Evolutionary conservation across 305 asterid species (phyloP).

Genomic region (Rubia peregrina): DNA sequence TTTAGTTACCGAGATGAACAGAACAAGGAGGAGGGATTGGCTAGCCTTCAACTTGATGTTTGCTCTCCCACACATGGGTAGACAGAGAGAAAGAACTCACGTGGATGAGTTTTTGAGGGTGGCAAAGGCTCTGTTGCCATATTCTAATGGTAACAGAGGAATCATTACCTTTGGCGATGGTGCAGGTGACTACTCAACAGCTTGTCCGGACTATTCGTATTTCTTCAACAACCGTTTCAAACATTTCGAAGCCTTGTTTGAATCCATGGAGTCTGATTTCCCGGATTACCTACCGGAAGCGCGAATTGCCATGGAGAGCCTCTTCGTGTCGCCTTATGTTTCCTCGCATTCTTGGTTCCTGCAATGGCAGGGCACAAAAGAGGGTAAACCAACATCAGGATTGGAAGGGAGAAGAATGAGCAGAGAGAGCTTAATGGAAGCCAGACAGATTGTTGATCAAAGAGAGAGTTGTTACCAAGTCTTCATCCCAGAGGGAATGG

Average conservation of each 20-base stretch:
- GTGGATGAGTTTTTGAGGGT: slow-evolving; percentile 35
- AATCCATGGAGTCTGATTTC: slow-evolving; percentile 54
- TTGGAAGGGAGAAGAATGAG: slow-evolving; percentile 37
- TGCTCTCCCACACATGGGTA: slow-evolving; percentile 67
- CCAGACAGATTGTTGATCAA: slow-evolving; percentile 45
- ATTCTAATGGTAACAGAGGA: slow-evolving; percentile 24
- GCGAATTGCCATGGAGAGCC: slow-evolving; percentile 53
- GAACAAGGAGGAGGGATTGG: slow-evolving; percentile 38
- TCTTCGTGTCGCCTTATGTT: slow-evolving; percentile 53
- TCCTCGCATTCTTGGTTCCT: slow-evolving; percentile 40
- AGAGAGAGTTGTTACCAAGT: slow-evolving; percentile 34
- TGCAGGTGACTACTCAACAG: slow-evolving; percentile 27
- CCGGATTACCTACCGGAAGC: slow-evolving; percentile 63
- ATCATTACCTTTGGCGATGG: slow-evolving; percentile 61
- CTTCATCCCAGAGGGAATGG: slow-evolving; percentile 24
- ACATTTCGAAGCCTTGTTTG: slow-evolving; percentile 49
- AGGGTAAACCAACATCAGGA: background rate
- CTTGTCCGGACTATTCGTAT: slow-evolving; percentile 23
- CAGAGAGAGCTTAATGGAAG: slow-evolving; percentile 45
- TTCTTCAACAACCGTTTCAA: slow-evolving; percentile 36
- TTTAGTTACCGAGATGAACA: slow-evolving; percentile 28
- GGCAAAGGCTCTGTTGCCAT: slow-evolving; percentile 33
- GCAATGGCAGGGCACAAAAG: slow-evolving; percentile 36
- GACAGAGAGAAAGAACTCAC: slow-evolving; percentile 28
- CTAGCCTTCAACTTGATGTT: slow-evolving; percentile 66